A percentile compares a stretch with the other conserved stretches of the same genome.
phyloP scores from a whole-genome alignment of 805 yeast species.

The Ogataea sp. region DNA sequence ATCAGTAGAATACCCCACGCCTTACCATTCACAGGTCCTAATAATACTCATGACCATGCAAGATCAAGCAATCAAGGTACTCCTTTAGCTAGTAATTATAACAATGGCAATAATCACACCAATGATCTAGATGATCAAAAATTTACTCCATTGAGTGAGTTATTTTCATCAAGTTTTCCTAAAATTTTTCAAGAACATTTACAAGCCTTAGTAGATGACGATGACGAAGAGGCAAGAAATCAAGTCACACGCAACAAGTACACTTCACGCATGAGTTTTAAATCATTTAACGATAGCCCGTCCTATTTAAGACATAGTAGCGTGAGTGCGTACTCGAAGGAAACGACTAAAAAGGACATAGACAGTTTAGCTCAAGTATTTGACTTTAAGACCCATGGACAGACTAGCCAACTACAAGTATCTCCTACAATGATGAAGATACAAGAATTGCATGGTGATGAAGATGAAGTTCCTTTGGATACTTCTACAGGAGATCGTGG shows the following conservation, averaged over 20 bases:
- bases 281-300: background rate
- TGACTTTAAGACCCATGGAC: constrained; percentile 7
- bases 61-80: background rate
- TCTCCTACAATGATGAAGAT: too few species aligned
- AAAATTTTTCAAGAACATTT: constrained; percentile 16
- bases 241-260: too few species aligned
- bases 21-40: background rate
- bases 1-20: too few species aligned
- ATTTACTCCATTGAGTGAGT: constrained; percentile 6
- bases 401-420: too few species aligned
- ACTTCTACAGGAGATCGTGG: too few species aligned
- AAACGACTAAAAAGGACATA: too few species aligned
- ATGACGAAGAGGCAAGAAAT: background rate
- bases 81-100: background rate
- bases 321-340: too few species aligned
- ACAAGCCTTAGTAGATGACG: constrained; percentile 2
- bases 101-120: background rate
- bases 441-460: background rate
- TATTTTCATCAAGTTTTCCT: constrained; percentile 19
- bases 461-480: background rate
- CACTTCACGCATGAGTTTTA: too few species aligned
- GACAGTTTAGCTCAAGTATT: too few species aligned
- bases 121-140: background rate
- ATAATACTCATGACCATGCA: background rate
- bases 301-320: too few species aligned